Evolutionary conservation across 495 filamentous ascomycete species (phyloP).

Genomic region (Parathielavia appendiculata): DNA sequence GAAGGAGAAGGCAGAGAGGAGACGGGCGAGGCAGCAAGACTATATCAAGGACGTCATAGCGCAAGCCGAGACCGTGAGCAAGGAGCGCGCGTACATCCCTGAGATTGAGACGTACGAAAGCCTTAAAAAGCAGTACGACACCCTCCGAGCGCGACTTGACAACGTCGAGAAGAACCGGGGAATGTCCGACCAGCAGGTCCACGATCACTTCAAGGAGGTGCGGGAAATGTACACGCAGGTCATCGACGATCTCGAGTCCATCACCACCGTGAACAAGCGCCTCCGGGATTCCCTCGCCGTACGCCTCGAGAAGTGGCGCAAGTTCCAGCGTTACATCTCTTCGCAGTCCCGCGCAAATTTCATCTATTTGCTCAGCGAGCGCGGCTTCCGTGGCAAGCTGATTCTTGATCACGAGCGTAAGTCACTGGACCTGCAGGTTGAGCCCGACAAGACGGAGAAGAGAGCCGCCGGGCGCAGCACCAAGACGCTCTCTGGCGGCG

Average conservation of each 20-base stretch:
- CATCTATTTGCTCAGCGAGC: conserved; percentile 77
- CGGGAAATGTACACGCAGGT: conserved; percentile 37
- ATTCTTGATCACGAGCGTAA: conserved; percentile 69
- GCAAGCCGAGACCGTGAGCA: conserved; percentile 53
- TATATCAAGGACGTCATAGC: conserved; percentile 50
- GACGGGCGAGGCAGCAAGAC: conserved; percentile 42
- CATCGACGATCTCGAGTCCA: conserved; percentile 36
- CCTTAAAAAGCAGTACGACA: conserved; percentile 59
- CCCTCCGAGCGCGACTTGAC: conserved; percentile 52
- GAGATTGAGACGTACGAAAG: conserved; percentile 59
- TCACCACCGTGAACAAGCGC: conserved; percentile 48
- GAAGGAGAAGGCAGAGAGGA: conserved; percentile 41
- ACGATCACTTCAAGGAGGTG: conserved; percentile 35
- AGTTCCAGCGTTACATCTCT: conserved; percentile 78
- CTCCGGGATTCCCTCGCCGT: conserved; percentile 63
- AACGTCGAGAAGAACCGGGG: conserved; percentile 40
- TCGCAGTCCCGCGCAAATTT: conserved; percentile 80
- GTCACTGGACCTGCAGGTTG: conserved; percentile 70
- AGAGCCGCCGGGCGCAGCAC: conserved; percentile 66
- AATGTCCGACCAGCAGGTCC: conserved; percentile 61
- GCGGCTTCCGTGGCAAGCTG: conserved; percentile 79
- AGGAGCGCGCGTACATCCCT: conserved; percentile 58
- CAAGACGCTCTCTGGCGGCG: conserved; percentile 88
- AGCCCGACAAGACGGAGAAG: conserved; percentile 70
- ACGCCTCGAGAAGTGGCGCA: conserved; percentile 69